Evolutionary conservation across 495 filamentous ascomycete genomes (phyloP).

Genomic region (Xylaria grammica): DNA sequence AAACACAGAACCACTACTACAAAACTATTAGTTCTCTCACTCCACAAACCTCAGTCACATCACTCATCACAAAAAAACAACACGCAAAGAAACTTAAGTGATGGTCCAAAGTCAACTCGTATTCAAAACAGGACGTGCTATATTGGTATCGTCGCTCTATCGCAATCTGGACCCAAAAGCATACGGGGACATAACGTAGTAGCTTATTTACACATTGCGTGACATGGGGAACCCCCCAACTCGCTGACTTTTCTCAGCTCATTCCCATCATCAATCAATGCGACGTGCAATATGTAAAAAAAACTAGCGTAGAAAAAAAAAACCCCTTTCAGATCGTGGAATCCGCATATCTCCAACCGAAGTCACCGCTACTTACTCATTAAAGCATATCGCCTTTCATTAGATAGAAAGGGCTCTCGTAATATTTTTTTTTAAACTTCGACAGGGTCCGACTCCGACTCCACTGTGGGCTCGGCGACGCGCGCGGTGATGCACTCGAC

Average conservation of each 20-base stretch:
- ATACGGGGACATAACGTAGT: constrained; percentile 18
- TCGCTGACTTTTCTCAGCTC: background rate
- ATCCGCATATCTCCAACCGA: background rate
- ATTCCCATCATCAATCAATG: constrained; percentile 17
- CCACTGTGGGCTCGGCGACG: background rate
- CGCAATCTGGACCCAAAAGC: constrained; percentile 28
- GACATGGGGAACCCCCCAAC: background rate
- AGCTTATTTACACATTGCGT: background rate
- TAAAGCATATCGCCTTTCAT: constrained; percentile 4
- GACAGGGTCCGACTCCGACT: constrained; percentile 11
- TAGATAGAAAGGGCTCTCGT: constrained; percentile 9
- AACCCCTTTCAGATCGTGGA: background rate
- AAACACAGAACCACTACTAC: too few species aligned
- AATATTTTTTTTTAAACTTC: constrained; percentile 19
- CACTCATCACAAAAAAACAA: too few species aligned
- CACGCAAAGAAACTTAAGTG: background rate
- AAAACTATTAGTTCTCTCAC: too few species aligned
- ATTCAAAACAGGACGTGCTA: constrained; percentile 22
- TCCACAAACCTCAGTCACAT: too few species aligned
- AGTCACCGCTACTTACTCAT: background rate
- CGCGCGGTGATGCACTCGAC: too few species aligned
- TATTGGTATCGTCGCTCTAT: constrained; percentile 41
- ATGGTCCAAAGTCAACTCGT: background rate
- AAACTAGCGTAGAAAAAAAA: too few species aligned
- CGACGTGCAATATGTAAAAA: constrained; percentile 2